phyloP scores from a whole-genome alignment of 306 rosid genomes.

The Herpetospermum pedunculosum region DNA sequence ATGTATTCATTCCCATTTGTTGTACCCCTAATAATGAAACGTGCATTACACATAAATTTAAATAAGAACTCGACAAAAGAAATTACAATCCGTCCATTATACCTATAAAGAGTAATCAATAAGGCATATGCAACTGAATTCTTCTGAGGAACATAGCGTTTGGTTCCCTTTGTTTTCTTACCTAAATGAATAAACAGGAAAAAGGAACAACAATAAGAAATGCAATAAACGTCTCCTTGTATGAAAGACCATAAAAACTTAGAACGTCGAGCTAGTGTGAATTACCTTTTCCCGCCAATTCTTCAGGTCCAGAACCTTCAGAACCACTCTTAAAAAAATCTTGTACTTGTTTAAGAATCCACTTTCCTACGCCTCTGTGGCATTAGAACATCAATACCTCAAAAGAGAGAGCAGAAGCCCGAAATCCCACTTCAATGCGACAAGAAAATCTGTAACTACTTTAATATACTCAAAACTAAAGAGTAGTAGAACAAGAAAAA shows the following conservation, averaged over 20 bases:
- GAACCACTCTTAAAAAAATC: conserved; percentile 51
- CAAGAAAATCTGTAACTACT: not conserved
- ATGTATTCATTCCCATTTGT: conserved; percentile 68
- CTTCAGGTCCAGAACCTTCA: conserved; percentile 46
- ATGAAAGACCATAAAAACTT: not conserved
- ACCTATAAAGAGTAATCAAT: conserved; percentile 73
- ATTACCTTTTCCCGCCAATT: conserved; percentile 36
- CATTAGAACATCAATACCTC: conserved; percentile 16
- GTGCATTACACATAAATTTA: conserved; percentile 3
- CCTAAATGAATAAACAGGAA: conserved; percentile 26
- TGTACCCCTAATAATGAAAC: conserved; percentile 43
- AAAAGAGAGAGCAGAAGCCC: not conserved
- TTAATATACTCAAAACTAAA: not conserved
- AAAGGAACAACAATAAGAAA: not conserved
- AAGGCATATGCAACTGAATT: conserved; percentile 80
- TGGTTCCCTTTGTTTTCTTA: conserved; percentile 40
- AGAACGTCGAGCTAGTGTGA: not conserved
- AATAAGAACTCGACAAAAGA: not conserved
- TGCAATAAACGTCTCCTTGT: not conserved
- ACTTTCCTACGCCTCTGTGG: conserved; percentile 84
- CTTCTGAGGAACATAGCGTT: conserved; percentile 67
- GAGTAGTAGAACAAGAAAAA: not conserved
- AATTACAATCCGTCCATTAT: not conserved
- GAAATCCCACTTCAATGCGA: not conserved
- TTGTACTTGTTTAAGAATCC: conserved; percentile 79